Evolutionary conservation across 176 grass and related monocot genomes (phyloP), one percentile per base, ranked within the genome.

Genomic region (Aegilops tauschii): DNA sequence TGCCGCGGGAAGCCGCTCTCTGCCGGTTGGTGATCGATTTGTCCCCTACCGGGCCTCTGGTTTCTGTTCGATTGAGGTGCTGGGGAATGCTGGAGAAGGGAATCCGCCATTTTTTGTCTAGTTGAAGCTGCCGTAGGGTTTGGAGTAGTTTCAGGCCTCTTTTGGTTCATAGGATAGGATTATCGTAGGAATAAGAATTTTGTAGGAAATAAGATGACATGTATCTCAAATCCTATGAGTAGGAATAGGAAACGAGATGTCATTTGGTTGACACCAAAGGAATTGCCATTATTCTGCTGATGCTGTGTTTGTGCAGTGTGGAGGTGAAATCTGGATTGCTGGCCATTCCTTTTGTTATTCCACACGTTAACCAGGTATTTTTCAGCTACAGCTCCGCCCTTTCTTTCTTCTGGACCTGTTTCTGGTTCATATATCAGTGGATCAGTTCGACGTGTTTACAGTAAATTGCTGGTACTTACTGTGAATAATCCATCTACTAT

Each of bases 311-410:
- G 88, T 75, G 45, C 88, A 79, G 52, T 76, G 90, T 85, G 75
- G 76, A 20, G 86, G 86, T 61, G 65, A 54, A 52, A 76, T 82
- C 80, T 42, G 83, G 83, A 80, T 80, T 87, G 37, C n/a, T 87
- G 14, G 45, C 78, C 73, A 77, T 92, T 20, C 80, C 80, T 37
- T 84, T 78, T 74, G 79, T 85, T 72, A 47, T 84, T 84, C 44
- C 45, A 32, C 86, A 89, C 39, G 84, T 93, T 32, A 91, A 82
- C 45, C 78, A 87, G 86, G 88, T 95, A 76, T 71, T 65, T 35
- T 29, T 32, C 27, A 0, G 29, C 16, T 9, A 10, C 12, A 34
- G 16, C 14, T 64, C 32, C 67, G 10, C 52, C 29, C 61, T 74
- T 35, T 49, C 27, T 62, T 84, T 39, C 64, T 63, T 36, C 25